Evolutionary conservation across 2,329 filamentous ascomycete genomes (phyloP), one percentile per base, ranked within the genome.

Genomic region (Fusarium tuaranense): DNA sequence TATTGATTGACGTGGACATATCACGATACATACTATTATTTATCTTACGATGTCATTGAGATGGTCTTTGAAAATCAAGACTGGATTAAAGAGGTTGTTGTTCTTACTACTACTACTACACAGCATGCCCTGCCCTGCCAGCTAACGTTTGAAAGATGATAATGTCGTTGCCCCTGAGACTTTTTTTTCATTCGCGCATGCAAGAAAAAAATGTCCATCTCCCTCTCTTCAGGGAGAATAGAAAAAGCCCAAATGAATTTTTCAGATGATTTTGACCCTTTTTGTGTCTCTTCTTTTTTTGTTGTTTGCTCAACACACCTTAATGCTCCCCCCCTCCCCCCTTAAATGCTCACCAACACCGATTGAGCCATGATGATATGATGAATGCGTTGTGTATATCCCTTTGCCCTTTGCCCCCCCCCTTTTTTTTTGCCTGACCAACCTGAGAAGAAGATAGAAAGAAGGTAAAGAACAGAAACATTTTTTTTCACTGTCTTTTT

Each of bases 331-430:
- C 53, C 51, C 32, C 25, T 27, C 10, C 9, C 27, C 30, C 30
- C 32, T 18, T 44, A 51, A 51, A 51, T 55, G 51, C 51, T 30
- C 27, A 59, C 53, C 55, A 61, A 64, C 51, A 57, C 72, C 65
- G n/a, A 39, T 53, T 69, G 69, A 72, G 55, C 71, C 63, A 72
- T 63, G 27, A 63, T 53, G 53, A 12, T 41, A 32, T 32, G 30
- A 32, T 63, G 53, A 64, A 65, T 66, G 46, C 63, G 36, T 41
- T 66, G 25, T 25, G 46, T 65, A 57, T 41, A 30, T 25, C 38
- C 55, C n/a, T 27, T 25, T 51, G 27, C 41, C 63, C 55, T 30
- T n/a, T 32, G 7, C 32, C 55, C 14, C 32, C 30, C 27, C 22
- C 27, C 16, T 13, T 46, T 25, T 48, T 25, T 48, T 39, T 59